phyloP scores from a whole-genome alignment of 495 filamentous ascomycete genomes.

The Trichoderma erinaceum region DNA sequence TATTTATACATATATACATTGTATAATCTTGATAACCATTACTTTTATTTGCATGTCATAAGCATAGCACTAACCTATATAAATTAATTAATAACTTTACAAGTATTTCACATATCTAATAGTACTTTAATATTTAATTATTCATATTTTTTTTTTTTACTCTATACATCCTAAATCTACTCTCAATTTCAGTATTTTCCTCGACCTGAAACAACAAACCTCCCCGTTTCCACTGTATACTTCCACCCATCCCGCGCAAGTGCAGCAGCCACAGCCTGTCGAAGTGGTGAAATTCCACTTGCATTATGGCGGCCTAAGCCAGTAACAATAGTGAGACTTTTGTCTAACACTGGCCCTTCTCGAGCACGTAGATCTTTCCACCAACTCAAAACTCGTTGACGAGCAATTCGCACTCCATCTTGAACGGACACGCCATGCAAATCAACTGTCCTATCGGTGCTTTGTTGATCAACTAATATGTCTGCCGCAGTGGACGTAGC shows the following conservation, averaged over 20 bases:
- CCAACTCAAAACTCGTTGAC: constrained; percentile 62
- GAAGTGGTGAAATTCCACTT: constrained; percentile 66
- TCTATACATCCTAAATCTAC: neutral
- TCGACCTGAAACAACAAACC: constrained; percentile 57
- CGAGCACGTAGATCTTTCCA: constrained; percentile 66
- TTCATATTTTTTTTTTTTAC: neutral
- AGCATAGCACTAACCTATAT: neutral
- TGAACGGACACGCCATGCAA: constrained; percentile 78
- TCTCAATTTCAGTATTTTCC: neutral
- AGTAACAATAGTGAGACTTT: constrained; percentile 66
- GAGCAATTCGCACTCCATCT: constrained; percentile 71
- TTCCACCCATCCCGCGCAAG: constrained; percentile 77
- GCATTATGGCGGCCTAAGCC: constrained; percentile 73
- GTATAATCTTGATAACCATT: neutral
- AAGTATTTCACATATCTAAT: neutral
- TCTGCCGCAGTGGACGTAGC: constrained; percentile 42
- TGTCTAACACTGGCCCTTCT: constrained; percentile 37
- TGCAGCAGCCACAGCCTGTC: constrained; percentile 74
- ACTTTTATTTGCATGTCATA: neutral
- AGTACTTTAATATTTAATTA: neutral
- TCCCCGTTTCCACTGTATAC: constrained; percentile 60
- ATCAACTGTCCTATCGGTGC: constrained; percentile 54
- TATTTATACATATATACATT: neutral
- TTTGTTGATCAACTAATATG: constrained; percentile 54
- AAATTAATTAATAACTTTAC: neutral